Evolutionary conservation across 768 basidiomycete genomes (phyloP).

Genomic region (Termitomyces sp.): DNA sequence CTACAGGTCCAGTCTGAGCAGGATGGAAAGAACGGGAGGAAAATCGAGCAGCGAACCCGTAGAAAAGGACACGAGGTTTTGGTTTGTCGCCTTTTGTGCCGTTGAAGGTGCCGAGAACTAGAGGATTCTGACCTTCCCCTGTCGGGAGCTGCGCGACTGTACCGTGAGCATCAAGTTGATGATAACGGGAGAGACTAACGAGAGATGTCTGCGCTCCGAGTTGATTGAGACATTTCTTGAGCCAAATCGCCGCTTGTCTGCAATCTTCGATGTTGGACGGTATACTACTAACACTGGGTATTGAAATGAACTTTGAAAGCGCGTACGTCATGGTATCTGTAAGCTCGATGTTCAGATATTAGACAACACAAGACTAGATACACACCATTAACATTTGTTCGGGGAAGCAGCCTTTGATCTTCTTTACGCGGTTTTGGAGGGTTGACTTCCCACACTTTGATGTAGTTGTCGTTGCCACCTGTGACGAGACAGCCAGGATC

Average conservation of each 20-base stretch:
- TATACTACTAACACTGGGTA: conserved; percentile 78
- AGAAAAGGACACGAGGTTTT: conserved; percentile 81
- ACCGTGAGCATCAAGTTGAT: not conserved
- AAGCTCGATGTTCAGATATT: not conserved
- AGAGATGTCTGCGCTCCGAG: conserved; percentile 81
- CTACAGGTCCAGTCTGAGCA: conserved; percentile 27
- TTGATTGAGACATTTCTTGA: conserved; percentile 83
- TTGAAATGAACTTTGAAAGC: conserved; percentile 79
- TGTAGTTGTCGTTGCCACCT: conserved; percentile 79
- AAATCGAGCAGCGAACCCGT: conserved; percentile 53
- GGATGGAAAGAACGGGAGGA: not conserved
- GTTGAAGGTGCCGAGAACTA: conserved; percentile 85
- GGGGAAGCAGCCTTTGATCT: conserved; percentile 3
- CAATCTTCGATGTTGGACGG: conserved; percentile 77
- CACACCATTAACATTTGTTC: conserved; percentile 2
- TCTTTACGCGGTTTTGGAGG: conserved; percentile 23
- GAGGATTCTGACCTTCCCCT: conserved; percentile 72
- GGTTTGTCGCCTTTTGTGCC: conserved; percentile 54
- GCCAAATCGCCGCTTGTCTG: conserved; percentile 89
- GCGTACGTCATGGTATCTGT: conserved; percentile 74
- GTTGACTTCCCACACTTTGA: conserved; percentile 71
- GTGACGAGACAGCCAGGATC: conserved; percentile 51
- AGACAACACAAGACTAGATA: not conserved
- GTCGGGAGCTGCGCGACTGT: conserved; percentile 57
- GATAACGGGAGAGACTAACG: conserved; percentile 33